phyloP scores from a whole-genome alignment of 768 basidiomycete genomes.

The Kwoniella sp. region DNA sequence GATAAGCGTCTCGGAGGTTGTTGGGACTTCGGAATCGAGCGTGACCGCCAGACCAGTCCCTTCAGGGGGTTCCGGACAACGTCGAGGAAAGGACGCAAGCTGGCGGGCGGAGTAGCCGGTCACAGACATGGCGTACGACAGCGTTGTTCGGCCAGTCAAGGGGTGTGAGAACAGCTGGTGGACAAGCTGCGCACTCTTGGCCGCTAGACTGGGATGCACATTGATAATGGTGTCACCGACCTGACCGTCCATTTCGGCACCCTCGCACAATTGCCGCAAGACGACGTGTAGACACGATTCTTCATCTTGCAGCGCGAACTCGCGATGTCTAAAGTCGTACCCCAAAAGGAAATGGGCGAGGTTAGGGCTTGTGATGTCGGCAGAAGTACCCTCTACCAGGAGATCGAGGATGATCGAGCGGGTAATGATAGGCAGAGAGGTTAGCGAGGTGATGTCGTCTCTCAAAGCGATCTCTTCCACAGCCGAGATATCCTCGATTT shows the following conservation, averaged over 20 bases:
- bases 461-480: conserved; percentile 50
- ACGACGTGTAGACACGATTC: conserved; percentile 73
- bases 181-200: conserved; percentile 75
- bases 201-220: conserved; percentile 68
- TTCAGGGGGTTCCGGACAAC: conserved; percentile 16
- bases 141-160: conserved; percentile 70
- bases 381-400: conserved; percentile 70
- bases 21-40: conserved; percentile 13
- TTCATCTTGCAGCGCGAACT: conserved; percentile 55
- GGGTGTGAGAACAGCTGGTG: conserved; percentile 84
- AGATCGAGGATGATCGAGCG: conserved; percentile 74
- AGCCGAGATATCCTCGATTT: conserved; percentile 55
- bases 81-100: conserved; percentile 53
- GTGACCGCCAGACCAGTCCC: conserved; percentile 13
- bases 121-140: conserved; percentile 77
- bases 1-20: conserved; percentile 56
- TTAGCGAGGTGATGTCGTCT: conserved; percentile 11
- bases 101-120: conserved; percentile 88
- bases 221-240: conserved; percentile 33
- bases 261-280: conserved; percentile 68
- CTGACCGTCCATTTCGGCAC: conserved; percentile 60
- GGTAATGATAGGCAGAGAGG: conserved; percentile 59
- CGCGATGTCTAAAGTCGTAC: conserved; percentile 59
- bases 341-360: conserved; percentile 77
- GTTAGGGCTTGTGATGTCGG: conserved; percentile 66